These are phyloP conservation scores for Alternaria triticimaculans DNA, from an alignment of 2,329 filamentous ascomycete species.

Conservation along the genomic window DNA sequence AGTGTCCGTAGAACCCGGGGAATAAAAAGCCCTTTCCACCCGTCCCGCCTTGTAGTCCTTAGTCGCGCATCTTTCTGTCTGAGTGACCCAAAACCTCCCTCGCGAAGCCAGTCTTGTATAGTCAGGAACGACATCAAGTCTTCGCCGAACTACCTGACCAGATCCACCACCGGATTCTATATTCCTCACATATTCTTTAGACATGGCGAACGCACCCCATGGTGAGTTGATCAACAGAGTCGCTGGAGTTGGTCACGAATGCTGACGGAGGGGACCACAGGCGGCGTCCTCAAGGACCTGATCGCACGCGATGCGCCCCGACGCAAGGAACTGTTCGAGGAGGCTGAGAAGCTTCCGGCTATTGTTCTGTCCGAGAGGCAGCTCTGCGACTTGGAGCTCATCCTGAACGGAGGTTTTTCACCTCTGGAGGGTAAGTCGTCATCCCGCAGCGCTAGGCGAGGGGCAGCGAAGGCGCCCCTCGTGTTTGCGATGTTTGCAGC, in stretches of 20 bases:
- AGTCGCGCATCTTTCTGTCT: slow-evolving; percentile 9
- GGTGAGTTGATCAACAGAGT: slow-evolving; percentile 44
- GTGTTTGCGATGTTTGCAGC: slow-evolving; percentile 35
- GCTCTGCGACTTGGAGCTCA: slow-evolving; percentile 95
- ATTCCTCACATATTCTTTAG: neutral
- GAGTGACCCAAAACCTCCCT: slow-evolving; percentile 3
- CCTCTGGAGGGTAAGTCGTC: slow-evolving; percentile 83
- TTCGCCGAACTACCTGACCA: neutral
- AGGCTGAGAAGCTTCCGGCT: slow-evolving; percentile 86
- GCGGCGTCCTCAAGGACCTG: slow-evolving; percentile 97
- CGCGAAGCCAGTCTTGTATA: slow-evolving; percentile 1
- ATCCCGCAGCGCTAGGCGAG: slow-evolving; percentile 15
- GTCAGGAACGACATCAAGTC: slow-evolving; percentile 1
- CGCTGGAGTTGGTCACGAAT: neutral
- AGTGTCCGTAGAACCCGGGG: slow-evolving; percentile 5
- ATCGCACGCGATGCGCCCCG: slow-evolving; percentile 88
- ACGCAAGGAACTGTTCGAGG: slow-evolving; percentile 77
- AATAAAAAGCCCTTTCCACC: slow-evolving; percentile 18
- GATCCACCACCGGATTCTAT: neutral
- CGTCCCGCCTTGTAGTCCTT: slow-evolving; percentile 7
- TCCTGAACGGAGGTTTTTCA: slow-evolving; percentile 97
- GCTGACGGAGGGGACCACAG: slow-evolving; percentile 50
- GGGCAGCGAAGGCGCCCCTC: slow-evolving; percentile 28
- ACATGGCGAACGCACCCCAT: slow-evolving; percentile 61
- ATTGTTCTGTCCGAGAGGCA: slow-evolving; percentile 89